phyloP scores from a whole-genome alignment of 805 yeast species.

The Suhomyces sp. region DNA sequence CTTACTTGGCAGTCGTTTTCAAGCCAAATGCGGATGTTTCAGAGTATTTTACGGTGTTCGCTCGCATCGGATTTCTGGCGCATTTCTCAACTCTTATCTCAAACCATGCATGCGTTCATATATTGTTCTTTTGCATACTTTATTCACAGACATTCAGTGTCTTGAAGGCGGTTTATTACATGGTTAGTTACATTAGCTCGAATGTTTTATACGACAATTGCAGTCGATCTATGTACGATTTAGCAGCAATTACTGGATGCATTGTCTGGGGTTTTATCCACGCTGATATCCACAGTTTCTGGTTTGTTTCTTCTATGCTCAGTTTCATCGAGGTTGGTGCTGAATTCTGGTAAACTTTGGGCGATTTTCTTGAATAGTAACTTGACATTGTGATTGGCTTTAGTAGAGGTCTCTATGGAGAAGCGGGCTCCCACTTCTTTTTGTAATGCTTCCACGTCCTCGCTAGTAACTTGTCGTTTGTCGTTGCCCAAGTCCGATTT shows the following conservation, averaged over 20 bases:
- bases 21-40: too few species aligned
- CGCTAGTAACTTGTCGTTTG: slow-evolving; percentile 74
- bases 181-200: neutral
- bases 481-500: slow-evolving; percentile 73
- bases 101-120: neutral
- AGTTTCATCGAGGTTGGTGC: slow-evolving; percentile 6
- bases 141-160: neutral
- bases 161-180: neutral
- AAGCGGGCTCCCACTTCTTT: slow-evolving; percentile 70
- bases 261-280: slow-evolving; percentile 21
- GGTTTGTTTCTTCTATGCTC: slow-evolving; percentile 21
- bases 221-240: neutral
- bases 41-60: too few species aligned
- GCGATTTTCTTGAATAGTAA: slow-evolving; percentile 87
- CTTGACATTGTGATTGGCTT: slow-evolving; percentile 92
- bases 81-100: neutral
- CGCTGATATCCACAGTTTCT: slow-evolving; percentile 39
- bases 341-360: slow-evolving; percentile 80
- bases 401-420: slow-evolving; percentile 91
- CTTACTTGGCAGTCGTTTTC: too few species aligned
- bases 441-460: slow-evolving; percentile 82
- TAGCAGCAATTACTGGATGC: slow-evolving; percentile 1
- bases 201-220: neutral
- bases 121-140: neutral
- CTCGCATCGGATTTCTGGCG: neutral